Base-by-base conservation (phyloP, 1,284 basidiomycete species). In the Trichosporon sp. region DNA sequence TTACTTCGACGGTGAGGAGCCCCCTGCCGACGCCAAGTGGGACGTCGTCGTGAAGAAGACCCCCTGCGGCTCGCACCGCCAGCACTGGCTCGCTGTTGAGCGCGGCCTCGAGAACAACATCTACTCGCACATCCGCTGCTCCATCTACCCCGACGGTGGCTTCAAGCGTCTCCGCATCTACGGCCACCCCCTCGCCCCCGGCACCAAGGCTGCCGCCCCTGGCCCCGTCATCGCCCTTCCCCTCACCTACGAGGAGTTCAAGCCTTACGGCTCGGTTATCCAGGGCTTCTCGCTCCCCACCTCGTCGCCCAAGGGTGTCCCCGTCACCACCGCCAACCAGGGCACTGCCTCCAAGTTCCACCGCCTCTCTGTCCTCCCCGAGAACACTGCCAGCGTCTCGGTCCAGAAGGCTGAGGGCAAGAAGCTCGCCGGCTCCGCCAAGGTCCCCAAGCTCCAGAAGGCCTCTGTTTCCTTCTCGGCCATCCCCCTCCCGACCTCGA, bases 61-160 rank as follows among this genome's bases (percentile, higher is more conserved):
- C 27, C 92, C 92, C 77, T 87, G 96, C 47, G 94, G 95, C 11
- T 92, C 97, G 3, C 92, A 98, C 84, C 87, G 90, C 73, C 91
- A 93, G 79, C 95, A 98, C 80, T 92, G 88, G 80, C 93, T 98
- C 84, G 89, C 91, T 75, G 85, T 97, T 66, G 87, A 91, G 76
- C 87, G 90, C 74, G 85, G 87, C 21, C 82, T 86, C 34, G 73
- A 77, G 29, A 87, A 83, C 11, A 83, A 83, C 66, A 80, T 86
- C 18, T 95, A 89, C 81, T 93, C 90, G 13, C 96, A 99, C 81
- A 88, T 98, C 68, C 89, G 89, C 76, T 85, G 96, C 72, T 93
- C 91, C 21, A 97, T 98, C 77, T 89, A 92, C 81, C 96, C 96
- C 3, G 96, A 99, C 80, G 96, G 96, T 63, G 96, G 96, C 25